Percentiles rank a stretch among this genome's conserved stretches.
phyloP scores from a whole-genome alignment of 1,284 basidiomycete species.

The Leccinum insolens region DNA sequence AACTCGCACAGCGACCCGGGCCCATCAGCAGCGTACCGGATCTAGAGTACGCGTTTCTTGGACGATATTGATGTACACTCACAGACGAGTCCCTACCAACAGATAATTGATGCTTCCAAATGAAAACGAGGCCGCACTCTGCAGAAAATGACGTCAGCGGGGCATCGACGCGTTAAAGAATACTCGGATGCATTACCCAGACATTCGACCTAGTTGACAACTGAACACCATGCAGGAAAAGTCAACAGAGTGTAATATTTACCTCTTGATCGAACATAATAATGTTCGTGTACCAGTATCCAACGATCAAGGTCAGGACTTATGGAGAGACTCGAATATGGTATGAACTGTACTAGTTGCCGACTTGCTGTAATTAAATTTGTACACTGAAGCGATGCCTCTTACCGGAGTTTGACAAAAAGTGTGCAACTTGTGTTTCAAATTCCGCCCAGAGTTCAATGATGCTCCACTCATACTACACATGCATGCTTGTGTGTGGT shows the following conservation, averaged over 20 bases:
- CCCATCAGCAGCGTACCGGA: slow-evolving; percentile 15
- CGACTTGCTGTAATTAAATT: background rate
- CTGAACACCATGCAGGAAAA: background rate
- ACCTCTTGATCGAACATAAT: background rate
- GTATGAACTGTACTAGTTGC: too few relatives aligned
- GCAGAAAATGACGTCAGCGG: background rate
- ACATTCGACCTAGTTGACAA: background rate
- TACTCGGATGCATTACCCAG: background rate
- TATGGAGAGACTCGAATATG: background rate
- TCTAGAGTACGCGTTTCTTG: slow-evolving; percentile 1
- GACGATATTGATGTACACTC: background rate
- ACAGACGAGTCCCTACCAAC: background rate
- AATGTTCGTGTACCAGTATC: background rate
- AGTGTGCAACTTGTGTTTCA: too few relatives aligned
- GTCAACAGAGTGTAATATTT: background rate
- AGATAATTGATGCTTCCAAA: background rate
- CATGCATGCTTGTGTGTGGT: too few relatives aligned
- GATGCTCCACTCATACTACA: too few relatives aligned
- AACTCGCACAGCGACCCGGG: slow-evolving; percentile 12
- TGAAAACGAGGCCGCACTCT: background rate
- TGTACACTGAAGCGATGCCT: background rate
- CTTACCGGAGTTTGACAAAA: too few relatives aligned
- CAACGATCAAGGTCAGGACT: background rate
- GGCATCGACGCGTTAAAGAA: too few relatives aligned
- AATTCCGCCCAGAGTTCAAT: too few relatives aligned